Conservation (phyloP, 129 eudicot genomes). For the Arctium lappa region DNA sequence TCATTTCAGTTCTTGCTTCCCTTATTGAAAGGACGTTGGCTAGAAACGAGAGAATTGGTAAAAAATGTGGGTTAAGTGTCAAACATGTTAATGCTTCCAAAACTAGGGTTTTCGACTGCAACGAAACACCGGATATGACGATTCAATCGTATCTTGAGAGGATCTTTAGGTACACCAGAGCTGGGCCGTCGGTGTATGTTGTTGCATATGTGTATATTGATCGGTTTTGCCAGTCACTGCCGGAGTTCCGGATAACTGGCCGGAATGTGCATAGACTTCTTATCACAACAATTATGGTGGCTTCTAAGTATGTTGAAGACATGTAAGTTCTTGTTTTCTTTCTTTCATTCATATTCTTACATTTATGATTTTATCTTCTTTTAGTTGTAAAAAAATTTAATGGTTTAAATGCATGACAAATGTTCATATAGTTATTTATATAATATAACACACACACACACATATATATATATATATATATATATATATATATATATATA, state of each 20-base stretch:
- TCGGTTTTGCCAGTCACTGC: conserved; percentile 56
- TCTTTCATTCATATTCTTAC: neutral
- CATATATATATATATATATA: too few relatives aligned
- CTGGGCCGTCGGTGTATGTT: conserved; percentile 91
- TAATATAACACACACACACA: too few relatives aligned
- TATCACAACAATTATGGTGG: conserved; percentile 89
- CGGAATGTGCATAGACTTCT: conserved; percentile 90
- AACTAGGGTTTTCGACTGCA: conserved; percentile 55
- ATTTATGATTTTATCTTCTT: neutral
- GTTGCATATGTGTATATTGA: conserved; percentile 92
- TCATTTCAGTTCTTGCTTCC: conserved; percentile 82
- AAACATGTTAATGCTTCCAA: conserved; percentile 17
- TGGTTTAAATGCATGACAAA: neutral
- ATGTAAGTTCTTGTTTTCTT: conserved; percentile 49
- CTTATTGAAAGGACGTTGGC: conserved; percentile 74
- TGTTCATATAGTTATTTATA: neutral
- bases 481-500: too few relatives aligned
- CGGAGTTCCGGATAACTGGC: conserved; percentile 60
- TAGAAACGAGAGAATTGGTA: conserved; percentile 59
- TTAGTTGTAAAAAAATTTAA: neutral
- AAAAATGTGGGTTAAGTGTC: conserved; percentile 32
- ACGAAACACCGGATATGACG: conserved; percentile 80
- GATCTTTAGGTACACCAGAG: conserved; percentile 75
- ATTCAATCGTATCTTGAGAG: conserved; percentile 82
- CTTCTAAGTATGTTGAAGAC: conserved; percentile 96